Evolutionary conservation across 164 flowering plant species (phyloP).

Genomic region (Vitis labrusca): DNA sequence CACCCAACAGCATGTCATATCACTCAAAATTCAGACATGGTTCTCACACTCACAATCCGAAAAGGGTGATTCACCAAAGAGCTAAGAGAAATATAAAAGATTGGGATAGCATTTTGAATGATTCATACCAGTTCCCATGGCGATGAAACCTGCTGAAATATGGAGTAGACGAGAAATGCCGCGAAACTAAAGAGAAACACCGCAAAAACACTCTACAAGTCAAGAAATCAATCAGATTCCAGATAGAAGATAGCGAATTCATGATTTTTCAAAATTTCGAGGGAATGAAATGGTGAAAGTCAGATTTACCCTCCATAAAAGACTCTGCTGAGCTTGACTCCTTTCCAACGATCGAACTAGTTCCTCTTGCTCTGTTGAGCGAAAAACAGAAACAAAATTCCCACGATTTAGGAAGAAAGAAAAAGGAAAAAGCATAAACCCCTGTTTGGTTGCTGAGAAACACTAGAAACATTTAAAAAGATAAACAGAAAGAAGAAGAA

Average conservation of each 20-base stretch:
- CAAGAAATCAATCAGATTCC: background rate
- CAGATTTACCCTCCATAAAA: slow-evolving; percentile 65
- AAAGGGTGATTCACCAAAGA: background rate
- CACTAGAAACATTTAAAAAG: too few relatives aligned
- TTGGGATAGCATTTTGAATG: background rate
- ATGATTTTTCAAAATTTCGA: background rate
- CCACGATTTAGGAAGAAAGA: background rate
- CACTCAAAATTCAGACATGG: too few relatives aligned
- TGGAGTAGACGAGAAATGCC: slow-evolving; percentile 65
- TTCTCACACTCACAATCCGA: too few relatives aligned
- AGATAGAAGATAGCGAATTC: background rate
- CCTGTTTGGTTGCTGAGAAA: too few relatives aligned
- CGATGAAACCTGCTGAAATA: slow-evolving; percentile 58
- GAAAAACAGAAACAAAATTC: background rate
- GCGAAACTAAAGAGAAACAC: slow-evolving; percentile 42
- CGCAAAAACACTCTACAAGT: slow-evolving; percentile 59
- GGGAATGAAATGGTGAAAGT: background rate
- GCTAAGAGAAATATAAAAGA: background rate
- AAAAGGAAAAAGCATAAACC: too few relatives aligned
- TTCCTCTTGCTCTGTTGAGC: slow-evolving; percentile 78
- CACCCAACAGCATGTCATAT: too few relatives aligned
- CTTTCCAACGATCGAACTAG: slow-evolving; percentile 64
- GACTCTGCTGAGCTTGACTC: slow-evolving; percentile 62
- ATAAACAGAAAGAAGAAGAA: too few relatives aligned
- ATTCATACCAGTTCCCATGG: slow-evolving; percentile 90